Evolutionary conservation across 169 alveolate genomes (phyloP), one percentile per base, ranked within the genome.

Genomic region (Cryptosporidium viatorum): DNA sequence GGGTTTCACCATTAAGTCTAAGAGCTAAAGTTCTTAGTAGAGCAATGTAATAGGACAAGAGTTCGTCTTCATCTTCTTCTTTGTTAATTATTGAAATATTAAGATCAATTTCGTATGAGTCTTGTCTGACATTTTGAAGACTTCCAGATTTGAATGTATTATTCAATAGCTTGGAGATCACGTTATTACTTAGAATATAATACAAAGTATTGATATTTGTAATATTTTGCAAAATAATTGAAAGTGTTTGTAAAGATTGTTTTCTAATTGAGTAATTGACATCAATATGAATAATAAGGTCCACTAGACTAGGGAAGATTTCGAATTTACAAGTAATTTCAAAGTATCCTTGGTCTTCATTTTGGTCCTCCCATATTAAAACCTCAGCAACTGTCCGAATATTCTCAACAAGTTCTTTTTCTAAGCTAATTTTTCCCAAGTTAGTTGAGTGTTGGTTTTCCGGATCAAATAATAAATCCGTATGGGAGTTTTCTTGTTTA

Each of bases 31-130:
- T 71, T 62, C 91, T 75, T 9, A 91, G 62, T 6, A 91, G 51
- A 16, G 59, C 35, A 37, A 85, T 55, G 26, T 85, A 91, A 73
- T 85, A 86, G 3, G 91, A 91, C 6, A 91, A 55, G 5, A 91
- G 60, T 37, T 91, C 93, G 48, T 84, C 93, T 37, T 91, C 93
- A 0, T 80, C 89, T n/a, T 65, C 50, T 23, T 73, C 71, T 26
- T 21, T 55, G 21, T 29, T 73, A 26, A 73, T 51, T 3, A 21
- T 41, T 6, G 10, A 16, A 31, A 80, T 39, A 18, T 41, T 62
- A 3, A 65, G 4, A 16, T 65, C 41, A 26, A 65, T 35, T 39
- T 65, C 71, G 10, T 16, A 65, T 10, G 48, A 33, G 52, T 65
- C 26, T 29, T 26, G 26, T 35, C 26, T 26, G 23, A 39, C 2